A percentile compares a stretch with the other conserved stretches of the same genome.
These are phyloP conservation scores for Citrus reticulata DNA, from an alignment of 345 rosid species.

Conservation along the genomic window DNA sequence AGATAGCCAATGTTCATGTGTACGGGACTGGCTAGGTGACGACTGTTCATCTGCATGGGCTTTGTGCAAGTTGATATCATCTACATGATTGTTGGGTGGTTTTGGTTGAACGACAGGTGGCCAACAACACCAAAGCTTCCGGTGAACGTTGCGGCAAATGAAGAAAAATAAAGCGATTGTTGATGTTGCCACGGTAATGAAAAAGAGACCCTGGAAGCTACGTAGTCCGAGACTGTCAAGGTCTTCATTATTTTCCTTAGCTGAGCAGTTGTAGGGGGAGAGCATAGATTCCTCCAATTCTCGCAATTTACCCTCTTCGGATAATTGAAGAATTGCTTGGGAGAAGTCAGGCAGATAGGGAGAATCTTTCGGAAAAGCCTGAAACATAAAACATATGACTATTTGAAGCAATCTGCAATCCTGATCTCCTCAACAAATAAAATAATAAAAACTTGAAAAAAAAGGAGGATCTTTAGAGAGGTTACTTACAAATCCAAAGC, in stretches of 20 bases:
- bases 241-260: neutral
- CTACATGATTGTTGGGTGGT: too few relatives aligned
- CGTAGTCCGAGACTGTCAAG: neutral
- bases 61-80: too few relatives aligned
- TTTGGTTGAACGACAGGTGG: too few relatives aligned
- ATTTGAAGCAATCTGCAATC: too few relatives aligned
- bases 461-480: too few relatives aligned
- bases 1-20: too few relatives aligned
- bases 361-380: conserved; percentile 20
- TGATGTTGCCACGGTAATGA: neutral
- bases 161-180: neutral
- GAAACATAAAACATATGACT: neutral
- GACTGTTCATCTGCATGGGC: too few relatives aligned
- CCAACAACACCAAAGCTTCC: neutral
- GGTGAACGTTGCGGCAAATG: neutral
- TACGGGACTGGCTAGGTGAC: too few relatives aligned
- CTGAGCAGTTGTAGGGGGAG: conserved; percentile 7
- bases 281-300: conserved; percentile 2
- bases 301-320: conserved; percentile 19
- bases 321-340: conserved; percentile 12
- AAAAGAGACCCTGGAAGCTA: conserved; percentile 21
- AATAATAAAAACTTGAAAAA: too few relatives aligned
- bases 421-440: too few relatives aligned
- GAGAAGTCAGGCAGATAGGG: conserved; percentile 25
- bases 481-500: conserved; percentile 29